These are phyloP conservation scores for Pelagophyceae sp. DNA, from an alignment of 352 stramenopile species.

Conservation along the genomic window DNA sequence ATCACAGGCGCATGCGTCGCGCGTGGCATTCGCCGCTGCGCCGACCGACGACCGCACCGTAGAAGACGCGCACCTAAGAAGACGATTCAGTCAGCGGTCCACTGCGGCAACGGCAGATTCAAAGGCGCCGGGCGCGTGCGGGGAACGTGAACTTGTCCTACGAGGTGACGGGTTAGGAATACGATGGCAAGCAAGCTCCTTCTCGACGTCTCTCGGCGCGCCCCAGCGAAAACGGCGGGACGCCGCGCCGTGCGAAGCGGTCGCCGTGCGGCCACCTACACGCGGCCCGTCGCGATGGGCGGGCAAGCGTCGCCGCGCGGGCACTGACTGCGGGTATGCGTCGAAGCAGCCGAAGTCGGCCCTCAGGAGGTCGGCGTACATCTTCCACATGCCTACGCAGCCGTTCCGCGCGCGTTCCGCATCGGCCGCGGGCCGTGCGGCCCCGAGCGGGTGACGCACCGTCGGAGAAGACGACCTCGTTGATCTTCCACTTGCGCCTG, in stretches of 20 bases:
- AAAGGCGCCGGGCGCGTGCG: too few relatives aligned
- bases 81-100: too few relatives aligned
- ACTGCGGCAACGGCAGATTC: too few relatives aligned
- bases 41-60: too few relatives aligned
- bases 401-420: neutral
- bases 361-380: neutral
- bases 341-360: slow-evolving; percentile 14
- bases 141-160: neutral
- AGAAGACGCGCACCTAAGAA: slow-evolving; percentile 5
- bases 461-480: slow-evolving; percentile 14
- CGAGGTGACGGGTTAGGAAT: neutral
- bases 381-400: slow-evolving; percentile 4
- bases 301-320: neutral
- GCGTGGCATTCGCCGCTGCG: too few relatives aligned
- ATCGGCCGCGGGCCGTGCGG: neutral
- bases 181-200: neutral
- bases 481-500: slow-evolving; percentile 5
- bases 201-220: too few relatives aligned
- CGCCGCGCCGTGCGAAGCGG: neutral
- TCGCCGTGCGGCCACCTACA: neutral
- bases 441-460: neutral
- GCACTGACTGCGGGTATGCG: neutral
- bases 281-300: neutral
- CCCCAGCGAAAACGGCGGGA: too few relatives aligned
- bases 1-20: too few relatives aligned